A percentile compares a stretch with the other conserved stretches of the same genome.
Evolutionary conservation across 768 basidiomycete genomes (phyloP).

Genomic region (Trametes elegans): DNA sequence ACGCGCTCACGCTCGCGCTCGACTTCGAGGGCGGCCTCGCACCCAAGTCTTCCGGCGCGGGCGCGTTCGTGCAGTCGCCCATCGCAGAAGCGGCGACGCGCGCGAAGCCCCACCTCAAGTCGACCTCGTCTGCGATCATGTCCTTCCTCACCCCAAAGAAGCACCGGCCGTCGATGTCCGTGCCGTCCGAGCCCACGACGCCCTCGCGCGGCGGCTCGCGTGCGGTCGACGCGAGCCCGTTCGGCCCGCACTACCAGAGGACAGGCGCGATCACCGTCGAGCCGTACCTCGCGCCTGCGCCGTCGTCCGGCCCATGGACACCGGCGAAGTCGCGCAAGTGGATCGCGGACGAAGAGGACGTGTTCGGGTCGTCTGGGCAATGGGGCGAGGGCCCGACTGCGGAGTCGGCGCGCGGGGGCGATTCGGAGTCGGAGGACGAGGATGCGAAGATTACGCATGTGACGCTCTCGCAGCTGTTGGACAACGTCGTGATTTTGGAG

Average conservation of each 20-base stretch:
- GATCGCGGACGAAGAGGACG: slow-evolving; percentile 66
- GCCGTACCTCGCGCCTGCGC: slow-evolving; percentile 61
- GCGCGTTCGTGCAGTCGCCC: slow-evolving; percentile 23
- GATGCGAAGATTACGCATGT: slow-evolving; percentile 41
- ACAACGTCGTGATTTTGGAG: slow-evolving; percentile 93
- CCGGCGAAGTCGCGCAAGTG: slow-evolving; percentile 51
- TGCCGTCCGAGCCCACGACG: slow-evolving; percentile 42
- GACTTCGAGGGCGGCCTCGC: slow-evolving; percentile 45
- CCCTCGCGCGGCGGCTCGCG: slow-evolving; percentile 42
- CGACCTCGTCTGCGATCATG: slow-evolving; percentile 59
- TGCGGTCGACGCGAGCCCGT: slow-evolving; percentile 66
- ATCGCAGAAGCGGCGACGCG: slow-evolving; percentile 26
- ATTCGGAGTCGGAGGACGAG: slow-evolving; percentile 33
- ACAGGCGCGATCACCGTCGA: slow-evolving; percentile 72
- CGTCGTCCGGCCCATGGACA: slow-evolving; percentile 63
- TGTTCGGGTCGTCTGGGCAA: slow-evolving; percentile 50
- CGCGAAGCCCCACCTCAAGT: slow-evolving; percentile 43
- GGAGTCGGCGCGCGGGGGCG: slow-evolving; percentile 25
- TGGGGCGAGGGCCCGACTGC: slow-evolving; percentile 41
- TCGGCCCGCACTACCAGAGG: slow-evolving; percentile 79
- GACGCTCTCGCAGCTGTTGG: slow-evolving; percentile 80
- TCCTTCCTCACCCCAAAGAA: slow-evolving; percentile 82
- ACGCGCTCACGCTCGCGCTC: slow-evolving; percentile 75
- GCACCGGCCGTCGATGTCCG: slow-evolving; percentile 42
- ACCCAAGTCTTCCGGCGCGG: slow-evolving; percentile 32